Evolutionary conservation across 805 yeast genomes (phyloP).

Genomic region (Starmera pachycereana): DNA sequence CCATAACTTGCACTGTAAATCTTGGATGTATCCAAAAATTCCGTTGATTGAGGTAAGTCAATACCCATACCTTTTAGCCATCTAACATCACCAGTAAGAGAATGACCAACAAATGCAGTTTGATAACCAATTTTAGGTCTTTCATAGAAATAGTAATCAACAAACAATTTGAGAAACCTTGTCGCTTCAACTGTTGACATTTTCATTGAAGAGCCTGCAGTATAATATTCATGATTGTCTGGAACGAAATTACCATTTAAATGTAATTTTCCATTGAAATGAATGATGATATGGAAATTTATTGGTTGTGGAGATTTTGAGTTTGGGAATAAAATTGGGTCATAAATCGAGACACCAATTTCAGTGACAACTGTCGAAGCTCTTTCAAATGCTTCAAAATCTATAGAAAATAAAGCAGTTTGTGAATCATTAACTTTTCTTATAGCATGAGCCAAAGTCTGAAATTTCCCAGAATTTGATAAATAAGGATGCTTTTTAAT

Average conservation of each 20-base stretch:
- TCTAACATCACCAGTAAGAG: constrained; percentile 40
- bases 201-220: constrained; percentile 38
- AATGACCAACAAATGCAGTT: constrained; percentile 49
- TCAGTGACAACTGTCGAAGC: constrained; percentile 37
- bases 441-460: constrained; percentile 3
- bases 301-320: constrained; percentile 30
- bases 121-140: constrained; percentile 18
- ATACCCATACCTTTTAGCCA: constrained; percentile 41
- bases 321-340: constrained; percentile 35
- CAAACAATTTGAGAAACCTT: constrained; percentile 29
- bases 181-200: constrained; percentile 28
- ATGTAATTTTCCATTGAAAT: constrained; percentile 29
- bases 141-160: constrained; percentile 32
- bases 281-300: constrained; percentile 33
- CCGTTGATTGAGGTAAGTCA: constrained; percentile 26
- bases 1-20: constrained; percentile 34
- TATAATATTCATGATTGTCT: constrained; percentile 39
- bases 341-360: constrained; percentile 46
- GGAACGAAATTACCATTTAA: constrained; percentile 44
- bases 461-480: constrained; percentile 1
- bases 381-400: constrained; percentile 47
- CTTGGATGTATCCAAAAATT: constrained; percentile 36
- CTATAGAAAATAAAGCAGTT: constrained; percentile 29
- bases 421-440: constrained; percentile 4
- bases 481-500: constrained; percentile 10